Base-by-base conservation (phyloP, 306 rosid genomes). In the Gastrolobium bilobum region DNA sequence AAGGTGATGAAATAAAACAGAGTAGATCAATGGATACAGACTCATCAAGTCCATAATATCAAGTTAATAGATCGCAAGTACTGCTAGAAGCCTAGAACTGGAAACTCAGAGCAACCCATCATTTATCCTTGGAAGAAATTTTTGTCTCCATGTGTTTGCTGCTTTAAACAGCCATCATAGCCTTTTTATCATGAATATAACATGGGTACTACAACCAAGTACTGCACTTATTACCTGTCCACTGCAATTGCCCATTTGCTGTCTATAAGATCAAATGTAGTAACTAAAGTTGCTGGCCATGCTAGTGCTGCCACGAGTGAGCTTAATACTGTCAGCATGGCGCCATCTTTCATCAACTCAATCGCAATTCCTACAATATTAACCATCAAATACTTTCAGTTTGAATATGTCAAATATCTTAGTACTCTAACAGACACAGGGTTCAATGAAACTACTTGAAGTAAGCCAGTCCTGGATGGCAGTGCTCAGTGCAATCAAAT, bases 211-310 rank as follows among this genome's bases (percentile, higher is more conserved):
- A 63, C 73, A 59, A 38, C 68, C 50, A 81, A 61, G 35, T 71
- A 81, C 60, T 43, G 60, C 47, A 59, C 38, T 67, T 71, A 84
- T 67, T 71, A 84, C 96, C 93, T 91, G 84, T 91, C 91, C 9
- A 85, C 50, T 39, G 93, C 96, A 82, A 91, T 9, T 53, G 93
- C 85, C 96, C 96, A 91, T 82, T 39, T 85, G 83, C 82, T 91
- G 83, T 91, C 96, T 67, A 91, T 91, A 78, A 91, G 9, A 86
- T 89, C 86, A 80, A 86, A 74, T 67, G 96, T 62, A 20, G 86
- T 9, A 79, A 91, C 7, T 66, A 91, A 68, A 37, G 90, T 70
- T 78, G 96, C 90, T 50, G 96, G 96, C 91, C 90, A 85, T 56
- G 93, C 86, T 26, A 91, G 54, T 30, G 93, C 93, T n/a, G 90